These are phyloP conservation scores for Xerocomellus intermedius DNA, from an alignment of 768 basidiomycete species.

Conservation along the genomic window DNA sequence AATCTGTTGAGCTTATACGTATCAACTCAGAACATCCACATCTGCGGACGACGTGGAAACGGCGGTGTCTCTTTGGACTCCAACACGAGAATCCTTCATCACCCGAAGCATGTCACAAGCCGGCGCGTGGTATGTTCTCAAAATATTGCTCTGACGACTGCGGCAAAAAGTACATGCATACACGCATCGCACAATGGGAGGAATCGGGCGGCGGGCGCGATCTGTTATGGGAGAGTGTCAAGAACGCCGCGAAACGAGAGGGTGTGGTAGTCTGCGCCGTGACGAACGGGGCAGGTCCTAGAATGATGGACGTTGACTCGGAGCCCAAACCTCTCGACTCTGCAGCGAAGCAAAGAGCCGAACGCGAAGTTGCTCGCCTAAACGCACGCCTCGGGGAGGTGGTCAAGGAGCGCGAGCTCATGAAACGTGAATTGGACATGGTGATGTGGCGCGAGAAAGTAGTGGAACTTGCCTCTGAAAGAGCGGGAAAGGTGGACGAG, in stretches of 20 bases:
- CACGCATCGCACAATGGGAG: slow-evolving; percentile 59
- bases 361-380: slow-evolving; percentile 57
- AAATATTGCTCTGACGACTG: slow-evolving; percentile 93
- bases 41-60: slow-evolving; percentile 76
- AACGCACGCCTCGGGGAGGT: slow-evolving; percentile 54
- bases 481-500: slow-evolving; percentile 60
- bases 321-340: slow-evolving; percentile 24
- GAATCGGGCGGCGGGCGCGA: slow-evolving; percentile 62
- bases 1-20: neutral
- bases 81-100: slow-evolving; percentile 62
- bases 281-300: slow-evolving; percentile 25
- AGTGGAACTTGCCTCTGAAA: slow-evolving; percentile 62
- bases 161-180: slow-evolving; percentile 70
- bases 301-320: slow-evolving; percentile 21
- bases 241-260: slow-evolving; percentile 65
- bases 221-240: slow-evolving; percentile 72
- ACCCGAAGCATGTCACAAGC: slow-evolving; percentile 70
- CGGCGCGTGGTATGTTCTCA: slow-evolving; percentile 77
- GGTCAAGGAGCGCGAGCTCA: slow-evolving; percentile 57
- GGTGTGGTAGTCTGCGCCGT: slow-evolving; percentile 57
- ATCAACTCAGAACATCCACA: slow-evolving; percentile 51
- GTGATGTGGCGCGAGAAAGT: slow-evolving; percentile 69
- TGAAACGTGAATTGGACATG: slow-evolving; percentile 68
- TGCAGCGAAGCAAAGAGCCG: slow-evolving; percentile 45
- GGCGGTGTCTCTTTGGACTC: slow-evolving; percentile 70